Evolutionary conservation across 345 rosid genomes (phyloP).

Genomic region (Salix purpurea): DNA sequence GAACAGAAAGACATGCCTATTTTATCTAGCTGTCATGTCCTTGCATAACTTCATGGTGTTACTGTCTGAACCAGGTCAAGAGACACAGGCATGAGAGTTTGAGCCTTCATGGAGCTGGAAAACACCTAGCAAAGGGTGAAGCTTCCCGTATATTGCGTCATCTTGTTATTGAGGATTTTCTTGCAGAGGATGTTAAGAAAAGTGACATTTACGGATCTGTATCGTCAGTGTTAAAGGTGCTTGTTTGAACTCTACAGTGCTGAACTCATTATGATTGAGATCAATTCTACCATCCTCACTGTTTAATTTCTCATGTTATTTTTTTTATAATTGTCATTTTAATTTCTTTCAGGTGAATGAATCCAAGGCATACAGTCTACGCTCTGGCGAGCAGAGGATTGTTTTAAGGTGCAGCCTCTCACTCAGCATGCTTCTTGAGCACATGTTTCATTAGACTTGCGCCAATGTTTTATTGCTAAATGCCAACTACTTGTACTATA

Average conservation of each 20-base stretch:
- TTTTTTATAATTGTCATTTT: neutral
- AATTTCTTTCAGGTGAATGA: constrained; percentile 66
- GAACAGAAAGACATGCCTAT: neutral
- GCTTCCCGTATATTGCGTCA: constrained; percentile 80
- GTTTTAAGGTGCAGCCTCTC: constrained; percentile 49
- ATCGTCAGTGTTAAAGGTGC: too few relatives aligned
- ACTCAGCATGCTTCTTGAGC: constrained; percentile 10
- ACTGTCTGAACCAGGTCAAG: constrained; percentile 59
- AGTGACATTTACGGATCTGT: too few relatives aligned
- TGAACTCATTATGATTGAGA: too few relatives aligned
- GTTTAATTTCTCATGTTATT: too few relatives aligned
- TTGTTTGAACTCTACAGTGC: too few relatives aligned
- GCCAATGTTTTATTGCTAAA: too few relatives aligned
- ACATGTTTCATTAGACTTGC: neutral
- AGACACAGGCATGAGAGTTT: constrained; percentile 73
- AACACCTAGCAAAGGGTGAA: constrained; percentile 73
- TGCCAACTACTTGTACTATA: too few relatives aligned
- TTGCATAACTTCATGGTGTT: constrained; percentile 11
- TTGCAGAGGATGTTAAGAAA: constrained; percentile 78
- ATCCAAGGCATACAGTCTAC: constrained; percentile 50
- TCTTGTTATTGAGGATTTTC: constrained; percentile 78
- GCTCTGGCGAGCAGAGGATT: constrained; percentile 49
- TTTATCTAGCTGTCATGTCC: constrained; percentile 7
- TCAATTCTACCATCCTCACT: too few relatives aligned
- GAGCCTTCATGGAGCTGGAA: constrained; percentile 92